Evolutionary conservation across 768 basidiomycete genomes (phyloP), one percentile per base, ranked within the genome.

Genomic region (Amanita fuliginea): DNA sequence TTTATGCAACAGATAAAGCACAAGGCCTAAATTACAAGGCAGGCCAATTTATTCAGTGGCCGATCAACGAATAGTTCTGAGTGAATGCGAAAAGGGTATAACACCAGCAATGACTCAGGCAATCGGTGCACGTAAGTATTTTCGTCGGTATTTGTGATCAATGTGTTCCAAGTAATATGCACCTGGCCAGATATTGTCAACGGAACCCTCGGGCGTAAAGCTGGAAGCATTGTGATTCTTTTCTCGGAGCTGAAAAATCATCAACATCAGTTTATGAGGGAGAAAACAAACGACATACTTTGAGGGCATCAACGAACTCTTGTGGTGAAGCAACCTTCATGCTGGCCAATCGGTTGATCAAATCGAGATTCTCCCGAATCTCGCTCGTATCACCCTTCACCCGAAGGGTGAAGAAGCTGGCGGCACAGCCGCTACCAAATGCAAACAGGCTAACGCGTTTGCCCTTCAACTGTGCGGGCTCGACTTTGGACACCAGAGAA

Each of bases 401-500:
- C 49, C 78, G 76, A 48, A 93, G 69, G 19, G 83, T 80, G 74
- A 83, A 99, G 85, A 97, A 96, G 53, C 81, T 85, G 42, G 89
- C 83, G n/a, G 96, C 94, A 55, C 91, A 88, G 44, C 96, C 96
- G 47, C 81, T 84, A 36, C 96, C 96, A 64, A 93, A 99, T n/a
- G 90, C 90, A 74, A 92, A 99, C 76, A 98, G 74, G 58, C 82
- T 84, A 62, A 95, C 73, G 22, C 93, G 83, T 75, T 93, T 96
- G 68, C 80, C 83, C 59, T 72, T 66, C 47, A 94, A 72, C 55
- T 80, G 73, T 6, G 76, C 65, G 7, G 88, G 82, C 57, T 82
- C 79, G 34, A 89, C 78, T 21, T 74, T 74, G 40, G 86, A 77
- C 37, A 99, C 62, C 24, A 98, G 72, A 6, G 88, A 91, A 34